A percentile compares a stretch with the other conserved stretches of the same genome.
Conservation (phyloP, 306 rosid species). For the Alnus glutinosa region DNA sequence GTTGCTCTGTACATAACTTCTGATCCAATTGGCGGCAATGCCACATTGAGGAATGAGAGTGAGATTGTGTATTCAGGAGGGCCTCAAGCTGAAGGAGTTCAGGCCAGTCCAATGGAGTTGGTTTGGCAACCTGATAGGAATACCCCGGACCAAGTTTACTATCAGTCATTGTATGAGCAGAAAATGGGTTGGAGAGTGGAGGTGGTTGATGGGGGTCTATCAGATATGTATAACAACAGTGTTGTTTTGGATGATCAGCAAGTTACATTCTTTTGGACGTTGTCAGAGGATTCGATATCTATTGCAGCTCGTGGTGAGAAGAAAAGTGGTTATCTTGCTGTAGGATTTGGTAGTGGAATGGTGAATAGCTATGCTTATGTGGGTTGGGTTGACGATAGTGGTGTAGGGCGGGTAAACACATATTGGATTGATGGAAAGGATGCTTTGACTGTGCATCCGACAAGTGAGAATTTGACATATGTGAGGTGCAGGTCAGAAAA, state of each 20-base stretch:
- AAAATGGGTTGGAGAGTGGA: conserved; percentile 95
- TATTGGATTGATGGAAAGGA: conserved; percentile 89
- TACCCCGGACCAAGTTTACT: conserved; percentile 73
- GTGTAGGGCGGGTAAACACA: conserved; percentile 62
- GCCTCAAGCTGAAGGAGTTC: conserved; percentile 77
- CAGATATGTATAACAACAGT: conserved; percentile 92
- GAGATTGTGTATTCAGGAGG: conserved; percentile 91
- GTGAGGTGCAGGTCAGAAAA: conserved; percentile 83
- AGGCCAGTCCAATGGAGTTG: conserved; percentile 76
- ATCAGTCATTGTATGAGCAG: conserved; percentile 68
- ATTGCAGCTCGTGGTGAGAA: conserved; percentile 91
- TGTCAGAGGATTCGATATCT: conserved; percentile 63
- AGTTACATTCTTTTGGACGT: conserved; percentile 86
- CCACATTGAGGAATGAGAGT: conserved; percentile 66
- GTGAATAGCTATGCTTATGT: conserved; percentile 73
- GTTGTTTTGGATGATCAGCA: conserved; percentile 91
- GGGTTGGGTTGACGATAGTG: conserved; percentile 76
- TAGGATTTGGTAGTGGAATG: conserved; percentile 87
- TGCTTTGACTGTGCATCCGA: conserved; percentile 61
- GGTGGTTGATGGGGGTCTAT: conserved; percentile 92
- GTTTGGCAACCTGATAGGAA: conserved; percentile 82
- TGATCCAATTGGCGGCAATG: conserved; percentile 86
- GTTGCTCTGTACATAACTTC: conserved; percentile 83
- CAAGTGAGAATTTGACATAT: conserved; percentile 68
- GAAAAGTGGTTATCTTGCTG: conserved; percentile 90